Evolutionary conservation across 1,284 basidiomycete species (phyloP).

Genomic region (Cronartium quercuum): DNA sequence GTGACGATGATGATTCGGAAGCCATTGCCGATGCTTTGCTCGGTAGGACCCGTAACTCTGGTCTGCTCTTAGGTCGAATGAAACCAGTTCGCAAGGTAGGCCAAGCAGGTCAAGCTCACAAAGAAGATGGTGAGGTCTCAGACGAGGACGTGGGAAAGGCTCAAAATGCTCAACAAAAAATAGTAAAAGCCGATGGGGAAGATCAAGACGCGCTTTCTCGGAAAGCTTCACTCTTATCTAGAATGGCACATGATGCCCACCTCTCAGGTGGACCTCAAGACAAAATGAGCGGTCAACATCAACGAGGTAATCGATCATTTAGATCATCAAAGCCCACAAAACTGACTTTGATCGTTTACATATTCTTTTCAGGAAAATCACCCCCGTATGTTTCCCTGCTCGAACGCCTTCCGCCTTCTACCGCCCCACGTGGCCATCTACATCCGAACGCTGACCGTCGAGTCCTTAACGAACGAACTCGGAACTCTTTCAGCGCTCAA

Average conservation of each 20-base stretch:
- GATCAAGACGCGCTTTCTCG: neutral
- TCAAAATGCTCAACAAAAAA: too few relatives aligned
- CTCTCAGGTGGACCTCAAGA: neutral
- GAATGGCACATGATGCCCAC: neutral
- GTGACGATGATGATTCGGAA: conserved; percentile 3
- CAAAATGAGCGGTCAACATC: too few relatives aligned
- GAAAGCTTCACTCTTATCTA: neutral
- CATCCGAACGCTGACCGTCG: neutral
- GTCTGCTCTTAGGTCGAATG: conserved; percentile 3
- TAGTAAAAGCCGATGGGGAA: too few relatives aligned
- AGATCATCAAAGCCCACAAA: neutral
- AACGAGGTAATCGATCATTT: too few relatives aligned
- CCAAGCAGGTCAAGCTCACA: neutral
- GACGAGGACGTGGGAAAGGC: neutral
- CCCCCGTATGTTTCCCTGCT: neutral
- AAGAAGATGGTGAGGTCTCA: neutral
- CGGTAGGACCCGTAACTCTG: neutral
- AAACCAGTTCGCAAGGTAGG: neutral
- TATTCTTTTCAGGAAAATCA: neutral
- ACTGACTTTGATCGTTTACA: neutral
- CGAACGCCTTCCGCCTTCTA: neutral
- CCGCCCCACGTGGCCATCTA: neutral
- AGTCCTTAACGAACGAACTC: neutral
- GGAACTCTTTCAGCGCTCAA: neutral
- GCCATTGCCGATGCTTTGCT: conserved; percentile 27